Base-by-base conservation (phyloP, 2,329 filamentous ascomycete species). In the Neonectria coccinea region DNA sequence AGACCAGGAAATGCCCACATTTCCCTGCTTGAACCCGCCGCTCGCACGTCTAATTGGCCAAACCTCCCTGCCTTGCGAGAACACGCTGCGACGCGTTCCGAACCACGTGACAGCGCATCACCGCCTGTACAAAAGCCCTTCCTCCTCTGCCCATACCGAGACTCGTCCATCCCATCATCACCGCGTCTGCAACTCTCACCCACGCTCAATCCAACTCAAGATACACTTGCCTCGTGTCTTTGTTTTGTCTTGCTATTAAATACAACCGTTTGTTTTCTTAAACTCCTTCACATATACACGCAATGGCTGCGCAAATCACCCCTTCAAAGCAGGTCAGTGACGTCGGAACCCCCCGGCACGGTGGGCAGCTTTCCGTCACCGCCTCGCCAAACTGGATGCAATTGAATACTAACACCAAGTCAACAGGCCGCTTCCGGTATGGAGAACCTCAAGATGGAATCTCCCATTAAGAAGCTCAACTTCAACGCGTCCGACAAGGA, bases 361-460 rank as follows among this genome's bases (percentile, higher is more conserved):
- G 41, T 12, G 45, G 14, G 20, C 56, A 41, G 27, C 51, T 47
- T 42, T 33, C 27, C 44, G 50, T 56, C 66, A 67, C 66, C 44
- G 33, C 31, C 16, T 33, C 10, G 18, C 22, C 27, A 16, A 16
- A 22, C 27, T n/a, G 5, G 2, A 31, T 29, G 7, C 39, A 56
- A 71, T 64, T 62, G 41, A 44, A 59, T 59, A 57, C 79, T 83
- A 79, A 82, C 73, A 62, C 59, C 56, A 5, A 36, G 66, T 60
- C 62, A 51, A 69, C 78, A 98, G 95, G 91, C 91, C 84, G 92
- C 94, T 75, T 90, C 92, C 76, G 93, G 90, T 75, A 91, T 98
- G 77, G 90, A 96, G 81, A 89, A 88, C 73, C 87, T 98, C 80
- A 97, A 95, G 83, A 97, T 97, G 89, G 92, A 97, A 73, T 96